Conservation (phyloP, 805 yeast species). For the Lachancea kluyveri region DNA sequence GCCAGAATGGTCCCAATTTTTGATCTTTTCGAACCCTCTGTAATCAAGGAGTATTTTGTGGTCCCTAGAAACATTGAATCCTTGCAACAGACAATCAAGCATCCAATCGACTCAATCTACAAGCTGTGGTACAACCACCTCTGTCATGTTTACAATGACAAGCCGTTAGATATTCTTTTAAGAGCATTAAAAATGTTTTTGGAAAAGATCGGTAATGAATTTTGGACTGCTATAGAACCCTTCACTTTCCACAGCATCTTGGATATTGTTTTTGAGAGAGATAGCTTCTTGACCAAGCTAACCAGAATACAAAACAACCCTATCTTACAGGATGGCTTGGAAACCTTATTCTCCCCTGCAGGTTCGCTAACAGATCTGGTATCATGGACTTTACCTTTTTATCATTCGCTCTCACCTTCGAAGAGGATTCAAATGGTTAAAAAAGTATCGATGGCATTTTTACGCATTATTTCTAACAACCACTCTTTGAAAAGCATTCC, state of each 20-base stretch:
- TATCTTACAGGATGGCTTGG: conserved; percentile 25
- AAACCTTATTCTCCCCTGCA: conserved; percentile 20
- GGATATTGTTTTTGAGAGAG: conserved; percentile 54
- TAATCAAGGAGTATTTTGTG: conserved; percentile 22
- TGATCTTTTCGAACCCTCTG: conserved; percentile 21
- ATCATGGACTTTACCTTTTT: conserved; percentile 49
- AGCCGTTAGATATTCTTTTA: conserved; percentile 47
- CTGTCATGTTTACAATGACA: conserved; percentile 23
- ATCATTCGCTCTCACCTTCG: conserved; percentile 38
- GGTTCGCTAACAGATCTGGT: conserved; percentile 40
- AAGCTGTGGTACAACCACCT: conserved; percentile 30
- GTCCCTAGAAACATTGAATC: conserved; percentile 28
- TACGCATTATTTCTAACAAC: conserved; percentile 33
- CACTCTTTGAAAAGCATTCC: conserved; percentile 21
- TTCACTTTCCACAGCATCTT: conserved; percentile 48
- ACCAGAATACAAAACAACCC: conserved; percentile 21
- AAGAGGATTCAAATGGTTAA: conserved; percentile 49
- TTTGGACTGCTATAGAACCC: conserved; percentile 55
- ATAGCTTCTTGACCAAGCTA: conserved; percentile 38
- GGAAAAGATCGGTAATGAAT: conserved; percentile 34
- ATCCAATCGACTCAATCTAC: conserved; percentile 28
- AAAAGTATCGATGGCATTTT: conserved; percentile 43
- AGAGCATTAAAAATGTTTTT: conserved; percentile 44
- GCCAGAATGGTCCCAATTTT: conserved; percentile 26
- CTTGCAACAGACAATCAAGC: conserved; percentile 23